Evolutionary conservation across 371 early-diverging fungal genomes (phyloP).

Genomic region (Blakeslea trispora): DNA sequence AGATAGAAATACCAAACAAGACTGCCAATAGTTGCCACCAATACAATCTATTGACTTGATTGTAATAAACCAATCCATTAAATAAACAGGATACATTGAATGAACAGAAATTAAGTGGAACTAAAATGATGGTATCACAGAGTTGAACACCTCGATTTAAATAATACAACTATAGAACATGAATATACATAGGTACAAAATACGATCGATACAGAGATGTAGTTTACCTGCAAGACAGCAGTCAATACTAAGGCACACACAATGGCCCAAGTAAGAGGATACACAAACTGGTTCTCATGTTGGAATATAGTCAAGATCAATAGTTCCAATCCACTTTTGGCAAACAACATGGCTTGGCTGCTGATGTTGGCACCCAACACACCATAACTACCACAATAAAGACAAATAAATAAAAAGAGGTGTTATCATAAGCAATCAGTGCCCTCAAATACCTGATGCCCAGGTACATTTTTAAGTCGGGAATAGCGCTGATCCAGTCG

Average conservation of each 20-base stretch:
- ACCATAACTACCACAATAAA: constrained; percentile 75
- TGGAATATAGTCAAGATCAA: constrained; percentile 61
- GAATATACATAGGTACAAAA: too few species aligned
- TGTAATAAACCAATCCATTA: constrained; percentile 80
- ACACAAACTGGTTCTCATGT: constrained; percentile 73
- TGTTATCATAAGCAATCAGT: too few species aligned
- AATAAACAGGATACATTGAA: constrained; percentile 78
- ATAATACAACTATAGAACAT: constrained; percentile 82
- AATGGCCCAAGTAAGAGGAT: constrained; percentile 74
- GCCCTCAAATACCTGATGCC: constrained; percentile 59
- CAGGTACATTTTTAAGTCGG: constrained; percentile 40
- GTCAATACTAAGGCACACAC: constrained; percentile 65
- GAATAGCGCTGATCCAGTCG: constrained; percentile 17
- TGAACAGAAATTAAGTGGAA: constrained; percentile 79
- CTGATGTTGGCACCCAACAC: constrained; percentile 75
- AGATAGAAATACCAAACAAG: constrained; percentile 64
- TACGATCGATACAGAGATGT: too few species aligned
- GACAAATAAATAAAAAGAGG: too few species aligned
- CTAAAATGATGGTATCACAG: constrained; percentile 78
- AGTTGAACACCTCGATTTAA: constrained; percentile 73
- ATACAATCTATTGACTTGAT: constrained; percentile 70
- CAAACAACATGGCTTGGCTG: constrained; percentile 79
- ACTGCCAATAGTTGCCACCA: constrained; percentile 71
- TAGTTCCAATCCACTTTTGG: constrained; percentile 82
- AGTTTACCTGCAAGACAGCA: constrained; percentile 71